These are phyloP conservation scores for Ramularia endophylla DNA, from an alignment of 2,329 filamentous ascomycete species.

Conservation along the genomic window DNA sequence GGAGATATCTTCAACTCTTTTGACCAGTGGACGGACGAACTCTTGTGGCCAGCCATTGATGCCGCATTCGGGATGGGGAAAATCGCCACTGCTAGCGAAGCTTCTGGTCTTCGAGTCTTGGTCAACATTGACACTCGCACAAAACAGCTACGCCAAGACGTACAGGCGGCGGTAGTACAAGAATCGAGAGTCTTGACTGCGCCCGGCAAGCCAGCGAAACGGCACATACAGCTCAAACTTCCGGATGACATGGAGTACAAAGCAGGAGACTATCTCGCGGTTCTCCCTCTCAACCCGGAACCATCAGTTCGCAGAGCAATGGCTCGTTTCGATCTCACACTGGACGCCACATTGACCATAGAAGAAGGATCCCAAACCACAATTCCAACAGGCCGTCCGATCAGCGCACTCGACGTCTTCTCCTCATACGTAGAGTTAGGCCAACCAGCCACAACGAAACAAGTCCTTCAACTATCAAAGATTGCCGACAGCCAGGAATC, in stretches of 20 bases:
- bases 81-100: not conserved
- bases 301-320: constrained; percentile 57
- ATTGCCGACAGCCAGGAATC: not conserved
- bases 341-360: constrained; percentile 49
- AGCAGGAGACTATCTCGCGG: constrained; percentile 43
- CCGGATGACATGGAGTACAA: constrained; percentile 53
- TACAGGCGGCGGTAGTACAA: constrained; percentile 54
- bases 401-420: constrained; percentile 58
- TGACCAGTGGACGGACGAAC: constrained; percentile 30
- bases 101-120: constrained; percentile 2
- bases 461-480: not conserved
- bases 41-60: constrained; percentile 4
- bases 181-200: constrained; percentile 48
- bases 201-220: constrained; percentile 50
- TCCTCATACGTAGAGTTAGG: constrained; percentile 64
- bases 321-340: constrained; percentile 57
- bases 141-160: constrained; percentile 52
- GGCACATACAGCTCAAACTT: constrained; percentile 41
- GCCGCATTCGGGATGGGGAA: not conserved
- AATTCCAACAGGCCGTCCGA: constrained; percentile 54
- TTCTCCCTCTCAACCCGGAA: constrained; percentile 56
- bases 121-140: constrained; percentile 24
- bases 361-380: constrained; percentile 54
- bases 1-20: constrained; percentile 37
- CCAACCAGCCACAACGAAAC: constrained; percentile 54